phyloP scores from a whole-genome alignment of 2,329 filamentous ascomycete genomes.

The Didymellaceae sp. region DNA sequence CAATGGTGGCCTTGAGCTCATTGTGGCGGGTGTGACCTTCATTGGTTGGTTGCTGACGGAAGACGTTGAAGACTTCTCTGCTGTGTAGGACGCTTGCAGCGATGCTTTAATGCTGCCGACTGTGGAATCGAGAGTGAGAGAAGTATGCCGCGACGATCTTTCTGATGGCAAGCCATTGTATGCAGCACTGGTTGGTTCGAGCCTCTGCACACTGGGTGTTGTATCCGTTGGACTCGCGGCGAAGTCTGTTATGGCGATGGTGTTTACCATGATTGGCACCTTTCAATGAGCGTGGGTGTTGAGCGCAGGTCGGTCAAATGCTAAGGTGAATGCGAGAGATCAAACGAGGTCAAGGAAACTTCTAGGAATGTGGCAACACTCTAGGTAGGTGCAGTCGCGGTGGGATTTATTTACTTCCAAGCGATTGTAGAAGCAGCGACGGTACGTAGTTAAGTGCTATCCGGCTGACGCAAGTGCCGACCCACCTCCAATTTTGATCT shows the following conservation, averaged over 20 bases:
- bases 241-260: background rate
- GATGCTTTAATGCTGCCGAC: constrained; percentile 1
- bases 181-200: background rate
- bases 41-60: background rate
- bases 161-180: constrained; percentile 1
- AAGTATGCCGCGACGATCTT: constrained; percentile 13
- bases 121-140: constrained; percentile 11
- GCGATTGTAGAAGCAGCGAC: constrained; percentile 1
- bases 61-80: background rate
- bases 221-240: background rate
- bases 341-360: too few relatives aligned
- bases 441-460: background rate
- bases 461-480: constrained; percentile 5
- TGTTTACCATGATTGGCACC: background rate
- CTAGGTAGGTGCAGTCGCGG: constrained; percentile 1
- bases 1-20: constrained; percentile 1
- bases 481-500: background rate
- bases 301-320: background rate
- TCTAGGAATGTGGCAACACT: too few relatives aligned
- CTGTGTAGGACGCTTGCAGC: background rate
- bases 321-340: too few relatives aligned
- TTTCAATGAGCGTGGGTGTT: background rate
- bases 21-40: background rate
- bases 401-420: background rate
- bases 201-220: background rate